Evolutionary conservation across 2,329 filamentous ascomycete genomes (phyloP), one percentile per base, ranked within the genome.

Genomic region (Xylaria sp.): DNA sequence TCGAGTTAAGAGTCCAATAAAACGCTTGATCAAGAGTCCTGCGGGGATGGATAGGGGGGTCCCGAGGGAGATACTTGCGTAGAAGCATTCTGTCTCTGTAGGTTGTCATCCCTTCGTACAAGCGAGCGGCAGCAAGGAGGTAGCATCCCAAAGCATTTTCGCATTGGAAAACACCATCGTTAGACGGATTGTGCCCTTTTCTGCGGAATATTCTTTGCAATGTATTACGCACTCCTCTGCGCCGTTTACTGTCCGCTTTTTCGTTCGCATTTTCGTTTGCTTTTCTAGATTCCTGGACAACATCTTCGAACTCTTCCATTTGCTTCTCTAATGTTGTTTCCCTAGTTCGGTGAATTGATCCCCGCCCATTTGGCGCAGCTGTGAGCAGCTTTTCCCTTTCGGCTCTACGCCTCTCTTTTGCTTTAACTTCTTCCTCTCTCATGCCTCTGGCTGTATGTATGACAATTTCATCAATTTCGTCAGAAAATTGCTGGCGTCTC

Each of bases 11-110:
- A 1, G 79, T 81, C 77, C 80, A 80, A 50, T 81, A 81, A 65
- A 83, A 84, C 0, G 80, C 81, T 66, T 85, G 84, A 54, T 85
- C 84, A 0, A 85, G 75, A 0, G 84, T 85, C 0, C 84, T 74
- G 0, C 84, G 78, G 0, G 82, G 80, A 66, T 86, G 84, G 0
- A 81, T 72, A 5, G 79, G 82, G 0, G 81, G 76, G 0, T 81
- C 69, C 0, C 62, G 18, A 16, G 78, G 72, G 0, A 84, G 73
- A 35, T 80, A 81, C 2, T 74, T 70, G 12, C 77, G 66, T 1
- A 82, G 72, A 5, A 83, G 62, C 44, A 69, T 72, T 63, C 79
- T 77, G 57, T 83, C 81, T 0, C 75, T 71, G 29, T 79, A 78
- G 2, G 76, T 78, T 0, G 75, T 65, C 71, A 84, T 82, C 0